Conservation (phyloP, 2,329 filamentous ascomycete genomes). For the Neopestalotiopsis sp. region DNA sequence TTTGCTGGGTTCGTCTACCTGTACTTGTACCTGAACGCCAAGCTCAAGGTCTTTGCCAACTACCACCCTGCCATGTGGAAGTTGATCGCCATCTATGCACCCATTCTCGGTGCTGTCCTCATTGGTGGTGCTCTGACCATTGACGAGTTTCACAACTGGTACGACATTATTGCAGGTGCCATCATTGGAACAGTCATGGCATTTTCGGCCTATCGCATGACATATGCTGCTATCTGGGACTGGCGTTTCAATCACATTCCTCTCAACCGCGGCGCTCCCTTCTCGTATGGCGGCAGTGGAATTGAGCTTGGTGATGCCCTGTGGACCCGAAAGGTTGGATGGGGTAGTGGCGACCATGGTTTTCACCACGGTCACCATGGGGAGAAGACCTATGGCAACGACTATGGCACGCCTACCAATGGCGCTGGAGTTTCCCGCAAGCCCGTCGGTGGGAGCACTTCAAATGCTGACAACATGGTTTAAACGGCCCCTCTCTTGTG, state of each 20-base stretch:
- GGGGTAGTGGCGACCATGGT: slow-evolving; percentile 49
- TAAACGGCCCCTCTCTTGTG: not conserved
- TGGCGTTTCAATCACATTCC: slow-evolving; percentile 70
- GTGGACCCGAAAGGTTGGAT: slow-evolving; percentile 65
- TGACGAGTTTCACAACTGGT: slow-evolving; percentile 78
- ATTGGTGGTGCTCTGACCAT: slow-evolving; percentile 75
- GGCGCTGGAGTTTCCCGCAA: not conserved
- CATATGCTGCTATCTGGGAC: slow-evolving; percentile 71
- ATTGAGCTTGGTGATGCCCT: slow-evolving; percentile 57
- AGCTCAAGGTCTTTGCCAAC: slow-evolving; percentile 76
- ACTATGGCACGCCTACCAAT: not conserved
- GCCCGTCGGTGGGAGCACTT: not conserved
- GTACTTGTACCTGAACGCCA: slow-evolving; percentile 77
- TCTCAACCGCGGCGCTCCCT: slow-evolving; percentile 61
- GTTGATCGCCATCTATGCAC: slow-evolving; percentile 66
- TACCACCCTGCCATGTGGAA: slow-evolving; percentile 80
- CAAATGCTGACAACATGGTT: slow-evolving; percentile 11
- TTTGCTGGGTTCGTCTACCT: slow-evolving; percentile 75
- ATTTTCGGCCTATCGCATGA: slow-evolving; percentile 69
- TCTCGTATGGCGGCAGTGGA: slow-evolving; percentile 50
- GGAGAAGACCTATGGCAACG: not conserved
- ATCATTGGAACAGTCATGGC: slow-evolving; percentile 70
- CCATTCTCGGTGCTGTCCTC: slow-evolving; percentile 69
- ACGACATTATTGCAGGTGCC: slow-evolving; percentile 71
- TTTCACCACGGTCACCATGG: not conserved